phyloP scores from a whole-genome alignment of 2,329 filamentous ascomycete species.

The Aureobasidium zeae region DNA sequence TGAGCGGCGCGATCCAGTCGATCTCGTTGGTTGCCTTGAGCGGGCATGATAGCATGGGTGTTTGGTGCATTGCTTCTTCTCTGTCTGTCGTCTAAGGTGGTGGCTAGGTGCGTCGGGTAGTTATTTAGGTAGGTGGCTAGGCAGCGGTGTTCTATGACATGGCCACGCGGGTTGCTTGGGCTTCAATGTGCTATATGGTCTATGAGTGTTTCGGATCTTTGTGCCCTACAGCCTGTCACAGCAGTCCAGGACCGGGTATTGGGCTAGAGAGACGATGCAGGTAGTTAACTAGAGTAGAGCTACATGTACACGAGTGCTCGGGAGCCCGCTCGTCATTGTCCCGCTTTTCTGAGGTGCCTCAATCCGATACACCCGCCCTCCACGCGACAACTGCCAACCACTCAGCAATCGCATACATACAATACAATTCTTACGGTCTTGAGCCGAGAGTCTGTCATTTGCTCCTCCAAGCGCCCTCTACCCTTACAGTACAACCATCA shows the following conservation, averaged over 20 bases:
- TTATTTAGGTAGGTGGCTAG: not conserved
- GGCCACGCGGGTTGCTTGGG: slow-evolving; percentile 7
- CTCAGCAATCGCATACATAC: not conserved
- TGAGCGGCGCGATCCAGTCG: slow-evolving; percentile 89
- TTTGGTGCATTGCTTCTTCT: slow-evolving; percentile 49
- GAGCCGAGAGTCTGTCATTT: slow-evolving; percentile 11
- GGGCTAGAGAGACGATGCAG: too few species aligned
- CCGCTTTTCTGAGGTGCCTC: not conserved
- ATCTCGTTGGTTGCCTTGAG: slow-evolving; percentile 94
- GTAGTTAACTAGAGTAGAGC: not conserved
- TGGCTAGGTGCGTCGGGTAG: too few species aligned
- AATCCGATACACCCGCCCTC: not conserved
- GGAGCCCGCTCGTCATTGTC: slow-evolving; percentile 9
- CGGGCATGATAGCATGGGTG: slow-evolving; percentile 91
- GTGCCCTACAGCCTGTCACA: not conserved
- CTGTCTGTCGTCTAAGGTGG: not conserved
- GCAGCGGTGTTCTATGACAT: slow-evolving; percentile 1
- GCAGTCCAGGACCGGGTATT: too few species aligned
- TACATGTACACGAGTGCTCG: not conserved
- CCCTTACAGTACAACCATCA: not conserved
- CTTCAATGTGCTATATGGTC: not conserved
- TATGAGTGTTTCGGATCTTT: not conserved
- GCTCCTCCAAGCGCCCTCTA: not conserved
- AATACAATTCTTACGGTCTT: not conserved
- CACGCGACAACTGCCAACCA: not conserved